Evolutionary conservation across 2,329 filamentous ascomycete genomes (phyloP).

Genomic region (Fusarium sp.): DNA sequence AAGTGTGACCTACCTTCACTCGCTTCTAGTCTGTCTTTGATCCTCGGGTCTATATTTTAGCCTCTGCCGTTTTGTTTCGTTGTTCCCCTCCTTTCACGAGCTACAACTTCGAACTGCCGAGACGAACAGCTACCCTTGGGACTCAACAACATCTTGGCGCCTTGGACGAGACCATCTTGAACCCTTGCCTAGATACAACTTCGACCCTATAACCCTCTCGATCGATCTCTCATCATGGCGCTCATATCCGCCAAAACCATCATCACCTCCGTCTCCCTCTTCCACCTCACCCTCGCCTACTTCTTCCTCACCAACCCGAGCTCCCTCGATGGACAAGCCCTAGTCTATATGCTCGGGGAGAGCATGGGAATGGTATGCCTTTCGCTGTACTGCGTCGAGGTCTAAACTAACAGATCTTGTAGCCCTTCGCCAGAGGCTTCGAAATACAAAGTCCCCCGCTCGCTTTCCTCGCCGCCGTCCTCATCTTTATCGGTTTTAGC

Average conservation of each 20-base stretch:
- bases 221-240: conserved; percentile 69
- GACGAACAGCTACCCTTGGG: background rate
- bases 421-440: conserved; percentile 70
- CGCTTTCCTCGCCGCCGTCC: conserved; percentile 77
- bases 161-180: background rate
- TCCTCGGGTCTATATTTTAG: background rate
- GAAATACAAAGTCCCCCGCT: conserved; percentile 76
- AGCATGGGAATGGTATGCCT: conserved; percentile 81
- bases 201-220: background rate
- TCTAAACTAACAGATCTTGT: background rate
- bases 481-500: conserved; percentile 69
- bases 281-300: conserved; percentile 85
- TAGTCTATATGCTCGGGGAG: conserved; percentile 86
- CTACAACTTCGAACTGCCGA: background rate
- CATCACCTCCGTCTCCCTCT: conserved; percentile 83
- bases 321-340: conserved; percentile 79
- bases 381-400: too few relatives aligned
- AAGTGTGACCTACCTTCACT: background rate
- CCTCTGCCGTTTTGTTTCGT: background rate
- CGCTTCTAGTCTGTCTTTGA: background rate
- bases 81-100: background rate
- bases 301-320: conserved; percentile 83
- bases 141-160: conserved; percentile 1
- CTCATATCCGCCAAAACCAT: conserved; percentile 84
- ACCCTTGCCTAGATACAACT: background rate